A percentile compares a stretch with the other conserved stretches of the same genome.
These are phyloP conservation scores for Hirsutella thompsonii DNA, from an alignment of 2,329 filamentous ascomycete genomes.

Conservation along the genomic window DNA sequence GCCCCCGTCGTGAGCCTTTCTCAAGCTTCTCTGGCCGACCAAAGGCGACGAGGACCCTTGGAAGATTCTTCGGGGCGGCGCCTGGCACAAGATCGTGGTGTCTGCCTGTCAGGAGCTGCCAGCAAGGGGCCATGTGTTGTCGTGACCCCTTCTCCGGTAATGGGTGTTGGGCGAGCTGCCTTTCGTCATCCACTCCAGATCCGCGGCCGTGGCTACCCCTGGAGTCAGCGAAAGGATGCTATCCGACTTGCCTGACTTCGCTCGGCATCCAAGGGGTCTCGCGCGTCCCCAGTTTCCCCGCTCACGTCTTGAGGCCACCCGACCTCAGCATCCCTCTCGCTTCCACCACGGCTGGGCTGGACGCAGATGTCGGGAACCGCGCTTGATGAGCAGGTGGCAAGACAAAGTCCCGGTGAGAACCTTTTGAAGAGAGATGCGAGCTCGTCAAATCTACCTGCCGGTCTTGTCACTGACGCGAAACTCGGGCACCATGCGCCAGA, in stretches of 20 bases:
- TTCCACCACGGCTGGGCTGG: background rate
- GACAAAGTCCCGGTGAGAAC: background rate
- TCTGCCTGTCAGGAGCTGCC: conserved; percentile 2
- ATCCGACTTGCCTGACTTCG: background rate
- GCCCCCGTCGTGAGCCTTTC: background rate
- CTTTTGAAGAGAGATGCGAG: background rate
- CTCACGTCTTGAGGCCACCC: background rate
- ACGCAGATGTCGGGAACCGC: background rate
- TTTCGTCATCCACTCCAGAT: background rate
- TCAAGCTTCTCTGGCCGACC: background rate
- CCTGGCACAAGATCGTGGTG: conserved; percentile 5
- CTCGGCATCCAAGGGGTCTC: background rate
- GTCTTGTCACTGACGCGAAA: background rate
- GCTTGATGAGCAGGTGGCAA: background rate
- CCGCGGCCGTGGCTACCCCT: too few relatives aligned
- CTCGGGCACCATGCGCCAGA: background rate
- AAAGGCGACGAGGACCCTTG: conserved; percentile 2
- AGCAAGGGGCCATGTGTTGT: conserved; percentile 1
- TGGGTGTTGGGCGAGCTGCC: background rate
- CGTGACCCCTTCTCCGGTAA: conserved; percentile 1
- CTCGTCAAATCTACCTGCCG: background rate
- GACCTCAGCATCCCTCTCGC: background rate
- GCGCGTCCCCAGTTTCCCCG: background rate
- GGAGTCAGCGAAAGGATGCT: background rate
- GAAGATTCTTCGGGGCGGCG: background rate